Percentiles rank a stretch among this genome's conserved stretches.
Evolutionary conservation across 2,329 filamentous ascomycete genomes (phyloP).

Genomic region (Epichloe elymi): DNA sequence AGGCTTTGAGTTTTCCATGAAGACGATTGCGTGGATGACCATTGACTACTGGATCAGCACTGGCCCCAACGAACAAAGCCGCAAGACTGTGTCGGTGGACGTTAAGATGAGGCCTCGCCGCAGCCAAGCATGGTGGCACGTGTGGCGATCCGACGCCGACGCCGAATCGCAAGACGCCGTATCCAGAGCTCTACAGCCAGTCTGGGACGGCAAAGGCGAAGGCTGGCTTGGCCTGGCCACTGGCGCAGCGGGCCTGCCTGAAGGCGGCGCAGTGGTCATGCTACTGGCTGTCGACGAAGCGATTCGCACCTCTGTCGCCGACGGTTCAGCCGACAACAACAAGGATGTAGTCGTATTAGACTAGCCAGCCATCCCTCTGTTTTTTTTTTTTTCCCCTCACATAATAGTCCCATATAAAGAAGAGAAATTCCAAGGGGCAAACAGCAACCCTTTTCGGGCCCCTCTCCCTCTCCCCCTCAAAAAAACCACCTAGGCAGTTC

Average conservation of each 20-base stretch:
- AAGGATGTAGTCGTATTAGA: slow-evolving; percentile 8
- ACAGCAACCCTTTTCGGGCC: too few species aligned
- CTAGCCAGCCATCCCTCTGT: background rate
- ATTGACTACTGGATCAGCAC: slow-evolving; percentile 36
- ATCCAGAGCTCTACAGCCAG: slow-evolving; percentile 25
- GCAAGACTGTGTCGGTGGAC: slow-evolving; percentile 33
- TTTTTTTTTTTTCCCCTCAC: background rate
- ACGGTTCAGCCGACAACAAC: background rate
- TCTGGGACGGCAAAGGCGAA: slow-evolving; percentile 32
- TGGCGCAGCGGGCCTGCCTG: slow-evolving; percentile 31
- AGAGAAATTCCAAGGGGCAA: background rate
- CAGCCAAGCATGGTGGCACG: slow-evolving; percentile 38
- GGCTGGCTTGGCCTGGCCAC: slow-evolving; percentile 35
- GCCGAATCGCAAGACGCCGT: slow-evolving; percentile 20
- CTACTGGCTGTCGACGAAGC: slow-evolving; percentile 34
- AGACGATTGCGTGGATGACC: slow-evolving; percentile 43
- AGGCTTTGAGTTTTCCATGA: slow-evolving; percentile 36
- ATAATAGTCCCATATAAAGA: background rate
- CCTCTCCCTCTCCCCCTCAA: too few species aligned
- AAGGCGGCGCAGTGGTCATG: slow-evolving; percentile 30
- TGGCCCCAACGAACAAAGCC: slow-evolving; percentile 10
- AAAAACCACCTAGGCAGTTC: too few species aligned
- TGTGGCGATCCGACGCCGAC: slow-evolving; percentile 23
- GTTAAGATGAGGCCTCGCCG: slow-evolving; percentile 36
- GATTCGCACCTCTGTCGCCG: slow-evolving; percentile 21